These are phyloP conservation scores for Sporothrix pseudoabietina DNA, from an alignment of 2,329 filamentous ascomycete species.

Conservation along the genomic window DNA sequence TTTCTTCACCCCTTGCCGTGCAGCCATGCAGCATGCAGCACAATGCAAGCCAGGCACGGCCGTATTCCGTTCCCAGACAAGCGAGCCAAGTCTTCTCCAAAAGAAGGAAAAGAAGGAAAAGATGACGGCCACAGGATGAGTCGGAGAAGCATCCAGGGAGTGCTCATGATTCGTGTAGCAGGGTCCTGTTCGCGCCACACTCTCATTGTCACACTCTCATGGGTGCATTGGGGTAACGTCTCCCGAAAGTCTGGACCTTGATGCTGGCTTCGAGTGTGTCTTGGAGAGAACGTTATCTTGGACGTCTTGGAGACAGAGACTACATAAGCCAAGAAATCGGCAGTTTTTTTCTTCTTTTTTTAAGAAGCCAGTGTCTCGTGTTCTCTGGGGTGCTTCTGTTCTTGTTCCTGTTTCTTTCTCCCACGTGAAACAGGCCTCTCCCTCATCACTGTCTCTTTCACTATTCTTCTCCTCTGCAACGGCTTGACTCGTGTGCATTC, in stretches of 20 bases:
- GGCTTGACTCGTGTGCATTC: constrained; percentile 4
- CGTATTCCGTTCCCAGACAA: neutral
- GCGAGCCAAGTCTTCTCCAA: neutral
- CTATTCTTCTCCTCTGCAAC: neutral
- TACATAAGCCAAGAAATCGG: constrained; percentile 14
- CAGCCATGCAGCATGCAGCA: neutral
- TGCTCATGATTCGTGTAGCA: neutral
- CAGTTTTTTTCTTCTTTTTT: neutral
- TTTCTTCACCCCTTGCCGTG: no score
- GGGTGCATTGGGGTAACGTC: neutral
- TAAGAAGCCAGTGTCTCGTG: neutral
- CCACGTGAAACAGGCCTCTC: neutral
- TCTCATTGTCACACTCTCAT: neutral
- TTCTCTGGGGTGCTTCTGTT: neutral
- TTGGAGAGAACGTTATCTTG: neutral
- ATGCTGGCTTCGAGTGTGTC: neutral
- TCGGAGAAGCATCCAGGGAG: neutral
- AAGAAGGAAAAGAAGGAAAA: neutral
- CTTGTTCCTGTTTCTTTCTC: neutral
- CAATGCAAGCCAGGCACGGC: neutral
- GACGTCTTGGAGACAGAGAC: neutral
- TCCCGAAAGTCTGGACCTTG: neutral
- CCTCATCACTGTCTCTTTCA: neutral
- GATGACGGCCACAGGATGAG: neutral
- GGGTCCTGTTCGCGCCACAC: neutral